Percentiles rank a stretch among this genome's conserved stretches.
These are phyloP conservation scores for Didymella arachidicola DNA, from an alignment of 2,329 filamentous ascomycete genomes.

Conservation along the genomic window DNA sequence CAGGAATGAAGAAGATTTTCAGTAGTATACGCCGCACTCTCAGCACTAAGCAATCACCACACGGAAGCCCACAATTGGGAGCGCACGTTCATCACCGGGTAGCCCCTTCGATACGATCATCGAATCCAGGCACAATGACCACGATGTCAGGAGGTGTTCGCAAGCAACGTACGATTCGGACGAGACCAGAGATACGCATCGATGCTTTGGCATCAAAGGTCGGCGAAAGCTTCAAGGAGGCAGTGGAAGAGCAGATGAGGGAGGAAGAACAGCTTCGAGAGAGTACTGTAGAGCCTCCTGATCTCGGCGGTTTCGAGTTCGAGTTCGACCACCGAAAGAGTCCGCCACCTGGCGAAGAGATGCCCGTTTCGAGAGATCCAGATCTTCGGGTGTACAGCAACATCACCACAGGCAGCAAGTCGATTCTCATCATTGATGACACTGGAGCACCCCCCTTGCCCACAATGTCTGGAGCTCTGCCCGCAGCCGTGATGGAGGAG, in stretches of 20 bases:
- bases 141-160: slow-evolving; percentile 39
- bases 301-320: slow-evolving; percentile 46
- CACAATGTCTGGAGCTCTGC: slow-evolving; percentile 62
- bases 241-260: slow-evolving; percentile 69
- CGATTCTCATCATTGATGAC: slow-evolving; percentile 84
- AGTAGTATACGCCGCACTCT: slow-evolving; percentile 85
- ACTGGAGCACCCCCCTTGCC: slow-evolving; percentile 64
- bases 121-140: slow-evolving; percentile 39
- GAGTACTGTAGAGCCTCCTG: slow-evolving; percentile 28
- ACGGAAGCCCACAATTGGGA: slow-evolving; percentile 35
- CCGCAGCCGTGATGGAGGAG: slow-evolving; percentile 23
- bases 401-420: slow-evolving; percentile 84
- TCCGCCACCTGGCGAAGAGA: slow-evolving; percentile 24
- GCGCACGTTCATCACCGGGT: slow-evolving; percentile 32
- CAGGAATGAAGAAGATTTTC: slow-evolving; percentile 84
- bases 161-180: slow-evolving; percentile 42
- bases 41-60: slow-evolving; percentile 62
- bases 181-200: slow-evolving; percentile 67
- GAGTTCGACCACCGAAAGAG: slow-evolving; percentile 41
- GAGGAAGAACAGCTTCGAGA: slow-evolving; percentile 40
- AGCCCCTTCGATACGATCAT: slow-evolving; percentile 37
- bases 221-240: slow-evolving; percentile 79
- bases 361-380: slow-evolving; percentile 25
- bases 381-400: slow-evolving; percentile 57
- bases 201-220: slow-evolving; percentile 83